These are phyloP conservation scores for Russula vinacea DNA, from an alignment of 768 basidiomycete species.

Conservation along the genomic window DNA sequence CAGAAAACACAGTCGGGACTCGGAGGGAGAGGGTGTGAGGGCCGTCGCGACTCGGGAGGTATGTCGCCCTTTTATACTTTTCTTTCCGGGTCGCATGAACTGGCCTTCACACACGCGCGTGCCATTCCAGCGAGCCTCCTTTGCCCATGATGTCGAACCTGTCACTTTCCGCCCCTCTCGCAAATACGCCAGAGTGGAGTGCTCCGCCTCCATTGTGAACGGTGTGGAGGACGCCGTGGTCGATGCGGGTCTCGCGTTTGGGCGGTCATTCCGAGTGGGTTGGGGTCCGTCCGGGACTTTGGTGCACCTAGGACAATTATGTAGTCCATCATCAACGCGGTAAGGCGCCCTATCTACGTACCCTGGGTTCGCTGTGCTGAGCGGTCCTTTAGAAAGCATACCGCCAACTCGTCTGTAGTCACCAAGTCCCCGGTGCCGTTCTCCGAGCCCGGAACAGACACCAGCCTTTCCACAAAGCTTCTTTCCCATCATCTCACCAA, in stretches of 20 bases:
- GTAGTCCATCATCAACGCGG: conserved; percentile 53
- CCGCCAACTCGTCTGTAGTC: conserved; percentile 63
- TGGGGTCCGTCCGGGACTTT: conserved; percentile 84
- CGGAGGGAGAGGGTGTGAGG: conserved; percentile 66
- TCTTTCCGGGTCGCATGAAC: conserved; percentile 15
- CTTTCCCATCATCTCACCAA: conserved; percentile 74
- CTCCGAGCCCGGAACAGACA: conserved; percentile 36
- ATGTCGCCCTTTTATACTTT: conserved; percentile 33
- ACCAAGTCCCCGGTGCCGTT: conserved; percentile 49
- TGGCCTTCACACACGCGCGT: conserved; percentile 1
- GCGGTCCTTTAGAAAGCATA: conserved; percentile 41
- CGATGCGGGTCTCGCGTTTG: conserved; percentile 83
- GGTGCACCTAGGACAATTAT: conserved; percentile 73
- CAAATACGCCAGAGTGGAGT: conserved; percentile 75
- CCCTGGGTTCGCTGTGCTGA: conserved; percentile 2
- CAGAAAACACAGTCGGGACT: conserved; percentile 75
- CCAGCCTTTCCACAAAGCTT: conserved; percentile 53
- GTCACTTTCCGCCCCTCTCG: conserved; percentile 68
- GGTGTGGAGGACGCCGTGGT: conserved; percentile 62
- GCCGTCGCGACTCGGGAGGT: conserved; percentile 59
- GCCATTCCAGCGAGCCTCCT: conserved; percentile 74
- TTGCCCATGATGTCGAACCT: conserved; percentile 68
- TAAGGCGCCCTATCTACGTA: conserved; percentile 37
- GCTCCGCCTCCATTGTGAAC: conserved; percentile 58
- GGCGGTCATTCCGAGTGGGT: conserved; percentile 83